Base-by-base conservation (phyloP, 129 eudicot genomes). In the Deinandra increscens region DNA sequence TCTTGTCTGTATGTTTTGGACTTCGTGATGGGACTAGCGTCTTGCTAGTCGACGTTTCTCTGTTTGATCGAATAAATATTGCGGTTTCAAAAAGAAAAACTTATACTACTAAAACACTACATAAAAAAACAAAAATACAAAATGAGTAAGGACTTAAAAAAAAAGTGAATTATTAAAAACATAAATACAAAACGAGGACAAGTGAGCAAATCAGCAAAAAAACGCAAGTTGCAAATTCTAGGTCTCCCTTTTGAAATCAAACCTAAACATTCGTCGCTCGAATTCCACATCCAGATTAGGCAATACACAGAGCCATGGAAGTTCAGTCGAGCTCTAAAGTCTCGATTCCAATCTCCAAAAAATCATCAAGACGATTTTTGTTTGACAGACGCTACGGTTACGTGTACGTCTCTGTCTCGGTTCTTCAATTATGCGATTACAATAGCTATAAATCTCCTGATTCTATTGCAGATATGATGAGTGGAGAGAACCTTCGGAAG, bases 351-450 rank as follows among this genome's bases (percentile, higher is more conserved):
- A 23, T 17, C 74, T 29, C 78, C 36, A 50, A 56, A 66, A 50
- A 74, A 9, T 50, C 83, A 23, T 75, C 78, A 15, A 86, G 75
- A 66, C 83, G 83, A 63, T 83, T 87, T 37, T 20, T 84, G 60
- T 82, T 81, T 67, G 94, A 87, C 81, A 72, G 77, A 33, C 89
- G 94, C 63, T 87, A 87, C 66, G 94, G 94, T 45, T 87, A 78
- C 69, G 87, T 87, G 94, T 84, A 73, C 58, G 56, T 60, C 43
- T 76, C 64, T 45, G 17, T 31, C 18, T 55, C 41, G 31, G 3
- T 1, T 75, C 41, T 58, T 56, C 63, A 66, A 11, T 58, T 58
- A 4, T 34, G 41, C 26, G 41, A 74, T 64, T 54, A 36, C 66
- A 74, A 10, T 64, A 7, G 44, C 71, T 51, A 50, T 49, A 13